Conservation (phyloP, 352 stramenopile species). For the Phytophthora idaei region DNA sequence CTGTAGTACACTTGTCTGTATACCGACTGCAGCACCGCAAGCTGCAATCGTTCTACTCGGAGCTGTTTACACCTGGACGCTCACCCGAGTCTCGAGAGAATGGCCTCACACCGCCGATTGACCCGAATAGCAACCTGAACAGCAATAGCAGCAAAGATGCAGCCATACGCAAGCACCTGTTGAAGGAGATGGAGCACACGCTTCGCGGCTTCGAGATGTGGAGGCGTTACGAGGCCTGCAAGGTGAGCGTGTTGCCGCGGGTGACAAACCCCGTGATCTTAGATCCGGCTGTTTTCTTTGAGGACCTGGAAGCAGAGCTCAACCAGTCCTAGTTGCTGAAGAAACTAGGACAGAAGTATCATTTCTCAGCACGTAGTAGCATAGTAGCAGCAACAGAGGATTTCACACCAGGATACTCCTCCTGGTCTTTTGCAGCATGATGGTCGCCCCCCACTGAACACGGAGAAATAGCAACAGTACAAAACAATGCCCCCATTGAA, state of each 20-base stretch:
- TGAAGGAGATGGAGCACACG: conserved; percentile 89
- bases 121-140: conserved; percentile 39
- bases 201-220: conserved; percentile 89
- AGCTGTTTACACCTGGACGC: conserved; percentile 76
- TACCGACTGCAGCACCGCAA: conserved; percentile 85
- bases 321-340: conserved; percentile 31
- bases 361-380: conserved; percentile 22
- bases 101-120: conserved; percentile 74
- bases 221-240: conserved; percentile 78
- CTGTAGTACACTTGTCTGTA: conserved; percentile 80
- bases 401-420: conserved; percentile 22
- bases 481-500: conserved; percentile 8
- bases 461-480: conserved; percentile 32
- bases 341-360: not conserved
- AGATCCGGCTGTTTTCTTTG: conserved; percentile 72
- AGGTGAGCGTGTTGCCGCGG: conserved; percentile 70
- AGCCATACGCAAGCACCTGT: conserved; percentile 63
- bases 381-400: conserved; percentile 34
- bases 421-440: conserved; percentile 32
- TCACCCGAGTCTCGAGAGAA: conserved; percentile 79
- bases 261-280: conserved; percentile 78
- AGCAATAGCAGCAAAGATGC: conserved; percentile 71
- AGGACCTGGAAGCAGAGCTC: conserved; percentile 73
- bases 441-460: conserved; percentile 25
- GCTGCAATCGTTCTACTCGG: conserved; percentile 79